Base-by-base conservation (phyloP, 2,329 filamentous ascomycete species). In the Fusarium sp. region DNA sequence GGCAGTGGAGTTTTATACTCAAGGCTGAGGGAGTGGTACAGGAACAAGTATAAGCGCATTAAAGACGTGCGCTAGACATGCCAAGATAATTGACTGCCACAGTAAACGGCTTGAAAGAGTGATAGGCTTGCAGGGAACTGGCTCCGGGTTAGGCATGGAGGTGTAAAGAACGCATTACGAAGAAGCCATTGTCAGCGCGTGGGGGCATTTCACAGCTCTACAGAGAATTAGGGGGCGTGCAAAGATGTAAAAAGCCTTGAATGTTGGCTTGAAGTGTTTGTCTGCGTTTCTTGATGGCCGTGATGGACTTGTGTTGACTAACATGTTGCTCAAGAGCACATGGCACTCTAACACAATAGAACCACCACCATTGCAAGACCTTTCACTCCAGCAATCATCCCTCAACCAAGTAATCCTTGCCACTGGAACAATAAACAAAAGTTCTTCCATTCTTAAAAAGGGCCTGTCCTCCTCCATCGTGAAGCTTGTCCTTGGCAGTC, bases 401-500 rank as follows among this genome's bases (percentile, higher is more conserved):
- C 13, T 4, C 13, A 5, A 3, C 24, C 19, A 40, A 35, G 7
- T 7, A 11, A 1, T 28, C 9, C 10, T 24, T 24, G 7, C 24
- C 4, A 26, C 3, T 10, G 14, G 17, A 14, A 7, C 11, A 44
- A 15, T n/a, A 10, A 15, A 13, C 3, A 11, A 35, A 22, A 30
- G 11, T 17, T 13, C 24, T 39, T 15, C 17, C 9, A n/a, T 7
- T 5, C n/a, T 20, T 5, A 37, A 32, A 45, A 57, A n/a, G 22
- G 11, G 33, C 33, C 37, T 41, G 53, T 46, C 9, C n/a, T 15
- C n/a, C 3, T 35, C 35, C 32, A 52, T 62, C 56, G 61, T 24
- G 49, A 62, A 54, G 56, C 50, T 67, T 54, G 20, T 48, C 54
- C 65, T 65, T 72, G 63, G 65, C 65, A 44, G 43, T 28, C 63